Evolutionary conservation across 1,284 basidiomycete species (phyloP).

Genomic region (Boletus hoseneyae): DNA sequence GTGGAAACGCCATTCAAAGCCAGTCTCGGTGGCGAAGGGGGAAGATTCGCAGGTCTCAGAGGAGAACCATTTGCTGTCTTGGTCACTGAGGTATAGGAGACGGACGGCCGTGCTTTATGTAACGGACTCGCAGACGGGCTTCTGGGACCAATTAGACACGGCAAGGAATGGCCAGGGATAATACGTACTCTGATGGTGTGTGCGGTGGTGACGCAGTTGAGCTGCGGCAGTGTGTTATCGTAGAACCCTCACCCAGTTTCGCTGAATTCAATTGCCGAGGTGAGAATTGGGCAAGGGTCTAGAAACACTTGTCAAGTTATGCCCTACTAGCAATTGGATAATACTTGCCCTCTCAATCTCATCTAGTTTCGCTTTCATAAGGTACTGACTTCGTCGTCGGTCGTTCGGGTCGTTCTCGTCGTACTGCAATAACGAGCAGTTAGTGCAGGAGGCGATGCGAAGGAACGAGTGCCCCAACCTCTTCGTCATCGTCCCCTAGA

Average conservation of each 20-base stretch:
- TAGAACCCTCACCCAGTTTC: constrained; percentile 40
- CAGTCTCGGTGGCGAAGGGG: constrained; percentile 54
- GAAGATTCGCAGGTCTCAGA: constrained; percentile 15
- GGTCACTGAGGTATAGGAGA: constrained; percentile 37
- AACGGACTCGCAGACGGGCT: constrained; percentile 13
- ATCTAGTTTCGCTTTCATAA: constrained; percentile 68
- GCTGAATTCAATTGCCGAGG: constrained; percentile 54
- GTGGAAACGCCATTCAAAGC: constrained; percentile 67
- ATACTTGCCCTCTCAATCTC: constrained; percentile 65
- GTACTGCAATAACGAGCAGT: constrained; percentile 39
- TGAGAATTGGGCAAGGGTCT: constrained; percentile 70
- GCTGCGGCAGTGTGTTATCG: constrained; percentile 16
- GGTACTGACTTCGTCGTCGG: constrained; percentile 63
- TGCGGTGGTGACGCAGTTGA: constrained; percentile 27
- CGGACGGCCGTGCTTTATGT: constrained; percentile 44
- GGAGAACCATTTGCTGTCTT: constrained; percentile 15
- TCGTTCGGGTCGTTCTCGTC: constrained; percentile 68
- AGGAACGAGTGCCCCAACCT: constrained; percentile 14
- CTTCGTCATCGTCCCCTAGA: constrained; percentile 37
- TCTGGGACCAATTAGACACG: constrained; percentile 13
- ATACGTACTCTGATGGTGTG: constrained; percentile 21
- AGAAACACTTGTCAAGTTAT: constrained; percentile 6
- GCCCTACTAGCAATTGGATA: constrained; percentile 2
- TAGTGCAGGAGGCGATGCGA: constrained; percentile 6
- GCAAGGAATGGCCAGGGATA: constrained; percentile 4